Conservation (phyloP, 2,329 filamentous ascomycete genomes). For the Akanthomyces uredinophilus region DNA sequence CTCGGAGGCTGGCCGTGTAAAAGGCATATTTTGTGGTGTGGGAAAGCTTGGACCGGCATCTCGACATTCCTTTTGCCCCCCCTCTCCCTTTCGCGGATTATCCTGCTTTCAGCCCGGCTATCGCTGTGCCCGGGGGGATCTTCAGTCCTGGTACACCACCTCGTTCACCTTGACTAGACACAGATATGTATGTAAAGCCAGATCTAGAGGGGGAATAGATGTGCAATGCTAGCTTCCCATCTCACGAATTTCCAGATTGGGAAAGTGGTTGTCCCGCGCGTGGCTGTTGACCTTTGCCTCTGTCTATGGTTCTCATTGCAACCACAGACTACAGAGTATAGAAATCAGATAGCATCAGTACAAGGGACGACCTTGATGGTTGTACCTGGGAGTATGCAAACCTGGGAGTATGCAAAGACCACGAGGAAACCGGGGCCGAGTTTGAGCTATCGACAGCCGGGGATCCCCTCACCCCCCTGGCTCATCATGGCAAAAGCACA, state of each 20-base stretch:
- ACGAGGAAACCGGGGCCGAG: neutral
- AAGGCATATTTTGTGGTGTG: neutral
- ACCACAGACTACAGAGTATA: too few species aligned
- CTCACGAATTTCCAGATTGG: neutral
- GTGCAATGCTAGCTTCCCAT: neutral
- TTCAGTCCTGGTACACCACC: neutral
- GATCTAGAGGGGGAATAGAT: neutral
- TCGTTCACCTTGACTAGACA: neutral
- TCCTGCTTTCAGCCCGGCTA: neutral
- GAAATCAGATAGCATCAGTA: neutral
- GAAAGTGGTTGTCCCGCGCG: neutral
- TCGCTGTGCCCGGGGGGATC: neutral
- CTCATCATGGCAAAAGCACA: neutral
- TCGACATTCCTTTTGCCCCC: neutral
- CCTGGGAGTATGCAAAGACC: neutral
- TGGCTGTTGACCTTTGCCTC: neutral
- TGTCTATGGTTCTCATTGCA: neutral
- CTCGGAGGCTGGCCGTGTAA: neutral
- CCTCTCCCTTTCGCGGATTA: neutral
- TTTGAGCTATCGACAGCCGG: neutral
- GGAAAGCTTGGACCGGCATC: neutral
- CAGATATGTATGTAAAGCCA: neutral
- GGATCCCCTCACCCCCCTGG: neutral
- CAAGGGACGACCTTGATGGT: neutral
- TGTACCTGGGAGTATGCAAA: neutral